A percentile compares a stretch with the other conserved stretches of the same genome.
Evolutionary conservation across 169 alveolate genomes (phyloP).

Genomic region (Plasmodium gallinaceum): DNA sequence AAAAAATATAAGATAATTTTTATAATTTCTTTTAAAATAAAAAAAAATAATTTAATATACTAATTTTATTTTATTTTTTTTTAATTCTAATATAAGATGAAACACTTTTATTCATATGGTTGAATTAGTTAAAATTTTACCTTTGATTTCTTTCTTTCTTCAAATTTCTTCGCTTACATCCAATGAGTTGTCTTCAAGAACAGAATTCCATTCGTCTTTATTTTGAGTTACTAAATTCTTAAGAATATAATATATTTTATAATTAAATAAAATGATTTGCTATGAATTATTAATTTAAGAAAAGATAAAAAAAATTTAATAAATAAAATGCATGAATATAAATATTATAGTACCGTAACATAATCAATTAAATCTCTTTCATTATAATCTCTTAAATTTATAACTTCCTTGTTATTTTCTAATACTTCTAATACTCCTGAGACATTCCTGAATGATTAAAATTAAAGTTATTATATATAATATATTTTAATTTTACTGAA

Average conservation of each 20-base stretch:
- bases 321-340: neutral
- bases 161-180: too few relatives aligned
- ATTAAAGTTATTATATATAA: neutral
- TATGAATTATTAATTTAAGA: neutral
- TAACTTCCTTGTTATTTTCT: slow-evolving; percentile 26
- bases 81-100: too few relatives aligned
- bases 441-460: slow-evolving; percentile 16
- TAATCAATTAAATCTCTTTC: slow-evolving; percentile 32
- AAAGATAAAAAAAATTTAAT: neutral
- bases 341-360: slow-evolving; percentile 23
- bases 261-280: neutral
- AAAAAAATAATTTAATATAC: too few relatives aligned
- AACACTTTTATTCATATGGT: too few relatives aligned
- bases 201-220: slow-evolving; percentile 51
- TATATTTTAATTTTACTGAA: neutral
- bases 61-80: too few relatives aligned
- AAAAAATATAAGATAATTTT: too few relatives aligned
- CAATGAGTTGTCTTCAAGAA: slow-evolving; percentile 8
- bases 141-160: too few relatives aligned
- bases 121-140: too few relatives aligned
- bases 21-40: too few relatives aligned
- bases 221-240: slow-evolving; percentile 36
- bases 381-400: slow-evolving; percentile 37
- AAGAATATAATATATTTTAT: neutral
- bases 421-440: slow-evolving; percentile 37